Conservation (phyloP, 176 grass and related monocot genomes). For the sorghum (Sorghum bicolor) region Sorghum_bicolor_NCBIv3 NC_012870.2:8186001-8186500, state of each 20-base stretch:
- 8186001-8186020: too few species aligned
- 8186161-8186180: not conserved
- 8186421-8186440: slow-evolving; percentile 97
- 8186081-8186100: not conserved
- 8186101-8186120: not conserved
- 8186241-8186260: slow-evolving; percentile 95
- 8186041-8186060: not conserved
- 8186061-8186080: not conserved
- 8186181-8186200: not conserved
- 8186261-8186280: slow-evolving; percentile 75
- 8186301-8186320: slow-evolving; percentile 89
- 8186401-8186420: slow-evolving; percentile 92
- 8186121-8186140: not conserved
- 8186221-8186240: slow-evolving; percentile 51
- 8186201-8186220: not conserved
- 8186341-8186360: slow-evolving; percentile 95
- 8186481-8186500: not conserved
- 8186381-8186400: slow-evolving; percentile 99
- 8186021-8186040: too few species aligned
- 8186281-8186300: slow-evolving; percentile 74
- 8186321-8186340: slow-evolving; percentile 95
- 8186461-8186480: slow-evolving; percentile 66
- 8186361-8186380: slow-evolving; percentile 97
- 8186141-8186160: not conserved
- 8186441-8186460: slow-evolving; percentile 97